Evolutionary conservation across 768 basidiomycete species (phyloP).

Genomic region (Calocybe cyanea): DNA sequence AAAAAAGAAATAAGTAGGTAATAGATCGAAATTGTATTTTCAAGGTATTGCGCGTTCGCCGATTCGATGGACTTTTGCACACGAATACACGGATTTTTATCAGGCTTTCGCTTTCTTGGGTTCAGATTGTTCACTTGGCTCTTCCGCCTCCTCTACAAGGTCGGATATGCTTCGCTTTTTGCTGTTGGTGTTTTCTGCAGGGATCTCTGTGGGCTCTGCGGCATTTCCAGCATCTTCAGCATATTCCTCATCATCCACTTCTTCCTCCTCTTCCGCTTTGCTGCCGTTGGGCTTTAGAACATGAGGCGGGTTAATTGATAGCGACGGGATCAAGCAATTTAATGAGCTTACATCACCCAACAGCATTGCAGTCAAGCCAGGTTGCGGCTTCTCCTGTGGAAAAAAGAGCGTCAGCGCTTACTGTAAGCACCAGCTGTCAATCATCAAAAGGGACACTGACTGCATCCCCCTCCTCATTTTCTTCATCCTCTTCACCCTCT

Average conservation of each 20-base stretch:
- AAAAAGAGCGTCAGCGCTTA: not conserved
- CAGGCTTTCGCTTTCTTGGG: slow-evolving; percentile 40
- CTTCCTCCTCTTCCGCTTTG: slow-evolving; percentile 31
- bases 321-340: not conserved
- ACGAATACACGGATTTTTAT: slow-evolving; percentile 4
- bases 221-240: slow-evolving; percentile 16
- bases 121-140: slow-evolving; percentile 24
- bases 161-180: slow-evolving; percentile 37
- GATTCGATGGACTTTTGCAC: not conserved
- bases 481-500: slow-evolving; percentile 17
- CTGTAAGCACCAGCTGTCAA: not conserved
- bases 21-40: slow-evolving; percentile 10
- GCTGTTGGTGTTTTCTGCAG: slow-evolving; percentile 11
- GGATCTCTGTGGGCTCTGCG: slow-evolving; percentile 3
- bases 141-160: slow-evolving; percentile 25
- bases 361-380: slow-evolving; percentile 17
- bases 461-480: slow-evolving; percentile 9
- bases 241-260: slow-evolving; percentile 24
- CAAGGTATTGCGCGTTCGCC: slow-evolving; percentile 2
- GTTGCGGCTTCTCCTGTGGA: slow-evolving; percentile 4
- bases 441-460: slow-evolving; percentile 12
- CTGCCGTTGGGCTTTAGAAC: slow-evolving; percentile 23
- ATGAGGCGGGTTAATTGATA: not conserved
- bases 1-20: slow-evolving; percentile 20
- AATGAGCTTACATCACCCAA: slow-evolving; percentile 15